These are phyloP conservation scores for Lophiotrema nucula DNA, from an alignment of 495 filamentous ascomycete species.

Conservation along the genomic window DNA sequence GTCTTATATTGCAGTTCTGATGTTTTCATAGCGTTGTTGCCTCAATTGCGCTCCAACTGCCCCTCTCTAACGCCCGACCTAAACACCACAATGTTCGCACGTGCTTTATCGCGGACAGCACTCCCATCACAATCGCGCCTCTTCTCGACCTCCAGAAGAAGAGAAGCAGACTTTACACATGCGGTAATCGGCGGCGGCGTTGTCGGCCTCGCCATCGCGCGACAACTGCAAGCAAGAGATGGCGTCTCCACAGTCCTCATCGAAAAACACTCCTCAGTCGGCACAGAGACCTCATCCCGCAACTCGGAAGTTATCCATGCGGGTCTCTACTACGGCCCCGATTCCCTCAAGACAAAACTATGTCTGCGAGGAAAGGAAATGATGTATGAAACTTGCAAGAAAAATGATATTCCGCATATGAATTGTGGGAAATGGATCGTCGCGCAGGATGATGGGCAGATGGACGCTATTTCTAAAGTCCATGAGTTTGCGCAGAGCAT, in stretches of 20 bases:
- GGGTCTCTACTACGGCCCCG: constrained; percentile 83
- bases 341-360: constrained; percentile 75
- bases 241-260: constrained; percentile 72
- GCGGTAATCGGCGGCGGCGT: constrained; percentile 88
- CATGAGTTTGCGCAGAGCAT: constrained; percentile 65
- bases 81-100: background rate
- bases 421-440: constrained; percentile 93
- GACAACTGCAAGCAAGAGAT: constrained; percentile 64
- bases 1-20: no score
- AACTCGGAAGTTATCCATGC: constrained; percentile 98
- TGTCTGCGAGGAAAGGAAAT: constrained; percentile 74
- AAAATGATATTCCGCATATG: constrained; percentile 64
- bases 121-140: constrained; percentile 1
- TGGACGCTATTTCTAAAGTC: constrained; percentile 61
- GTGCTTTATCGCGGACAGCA: background rate
- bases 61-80: no score
- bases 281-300: constrained; percentile 87
- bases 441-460: constrained; percentile 72
- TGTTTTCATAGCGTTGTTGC: no score
- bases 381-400: constrained; percentile 75
- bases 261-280: constrained; percentile 72
- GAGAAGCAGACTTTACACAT: constrained; percentile 74
- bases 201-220: constrained; percentile 86
- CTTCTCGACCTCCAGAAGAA: constrained; percentile 35
- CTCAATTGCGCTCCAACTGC: no score